Percentiles rank a stretch among this genome's conserved stretches.
Conservation (phyloP, 805 yeast species). For the Starmera dryadoides region DNA sequence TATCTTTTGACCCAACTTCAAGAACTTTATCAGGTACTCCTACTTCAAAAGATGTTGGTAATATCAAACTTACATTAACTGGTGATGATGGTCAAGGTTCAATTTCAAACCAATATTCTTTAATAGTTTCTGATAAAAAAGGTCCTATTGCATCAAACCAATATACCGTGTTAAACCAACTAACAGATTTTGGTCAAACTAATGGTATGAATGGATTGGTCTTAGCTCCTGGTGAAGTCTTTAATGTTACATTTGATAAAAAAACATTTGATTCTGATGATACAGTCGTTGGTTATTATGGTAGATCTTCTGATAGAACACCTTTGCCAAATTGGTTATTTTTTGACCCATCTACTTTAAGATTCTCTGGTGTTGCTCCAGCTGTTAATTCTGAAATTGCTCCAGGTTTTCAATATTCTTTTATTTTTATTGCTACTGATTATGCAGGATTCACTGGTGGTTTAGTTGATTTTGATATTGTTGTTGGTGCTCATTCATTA, state of each 20-base stretch:
- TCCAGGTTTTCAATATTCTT: slow-evolving; percentile 67
- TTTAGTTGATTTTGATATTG: slow-evolving; percentile 58
- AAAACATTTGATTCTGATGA: slow-evolving; percentile 52
- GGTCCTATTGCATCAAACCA: slow-evolving; percentile 43
- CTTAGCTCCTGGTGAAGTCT: slow-evolving; percentile 59
- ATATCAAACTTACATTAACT: slow-evolving; percentile 42
- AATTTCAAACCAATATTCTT: slow-evolving; percentile 40
- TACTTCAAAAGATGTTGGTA: slow-evolving; percentile 32
- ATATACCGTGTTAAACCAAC: slow-evolving; percentile 40
- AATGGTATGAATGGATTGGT: slow-evolving; percentile 74
- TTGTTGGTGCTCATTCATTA: slow-evolving; percentile 85
- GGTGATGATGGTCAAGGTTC: slow-evolving; percentile 59
- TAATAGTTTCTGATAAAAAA: slow-evolving; percentile 52
- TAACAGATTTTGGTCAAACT: slow-evolving; percentile 62
- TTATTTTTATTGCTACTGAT: slow-evolving; percentile 76
- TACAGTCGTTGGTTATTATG: slow-evolving; percentile 62
- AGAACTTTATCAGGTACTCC: slow-evolving; percentile 71
- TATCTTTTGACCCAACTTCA: slow-evolving; percentile 55
- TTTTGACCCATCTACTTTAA: slow-evolving; percentile 53
- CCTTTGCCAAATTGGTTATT: slow-evolving; percentile 88
- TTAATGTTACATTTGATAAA: slow-evolving; percentile 56
- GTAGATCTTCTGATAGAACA: slow-evolving; percentile 72
- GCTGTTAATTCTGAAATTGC: slow-evolving; percentile 80
- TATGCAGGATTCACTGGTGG: slow-evolving; percentile 67
- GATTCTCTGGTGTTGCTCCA: slow-evolving; percentile 86